Conservation (phyloP, 768 basidiomycete genomes). For the Trametes cubensis region DNA sequence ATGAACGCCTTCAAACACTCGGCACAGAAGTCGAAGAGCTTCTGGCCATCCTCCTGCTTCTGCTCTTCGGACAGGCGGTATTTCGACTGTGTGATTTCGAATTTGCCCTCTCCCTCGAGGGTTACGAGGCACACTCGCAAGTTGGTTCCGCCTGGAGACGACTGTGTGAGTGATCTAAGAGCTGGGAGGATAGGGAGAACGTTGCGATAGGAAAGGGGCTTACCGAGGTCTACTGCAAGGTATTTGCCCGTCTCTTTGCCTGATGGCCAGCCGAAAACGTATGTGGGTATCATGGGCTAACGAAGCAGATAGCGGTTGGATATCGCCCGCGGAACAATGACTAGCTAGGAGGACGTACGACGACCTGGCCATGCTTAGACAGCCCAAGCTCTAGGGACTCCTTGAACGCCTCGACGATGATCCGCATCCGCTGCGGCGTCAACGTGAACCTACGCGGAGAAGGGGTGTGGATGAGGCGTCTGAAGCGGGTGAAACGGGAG, state of each 20-base stretch:
- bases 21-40: conserved; percentile 96
- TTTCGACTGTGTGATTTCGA: conserved; percentile 97
- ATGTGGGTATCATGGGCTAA: conserved; percentile 96
- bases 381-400: conserved; percentile 89
- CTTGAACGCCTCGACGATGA: conserved; percentile 96
- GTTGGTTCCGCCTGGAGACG: conserved; percentile 80
- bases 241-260: conserved; percentile 88
- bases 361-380: conserved; percentile 78
- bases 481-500: background rate
- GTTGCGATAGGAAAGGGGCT: conserved; percentile 31
- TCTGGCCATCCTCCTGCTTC: conserved; percentile 96
- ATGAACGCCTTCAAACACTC: conserved; percentile 91
- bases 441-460: conserved; percentile 65
- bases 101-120: conserved; percentile 90
- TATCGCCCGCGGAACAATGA: background rate
- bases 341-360: conserved; percentile 60
- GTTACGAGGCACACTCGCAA: conserved; percentile 97
- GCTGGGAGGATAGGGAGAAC: too few relatives aligned
- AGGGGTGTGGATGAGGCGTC: background rate
- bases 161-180: background rate
- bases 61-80: conserved; percentile 97
- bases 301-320: background rate
- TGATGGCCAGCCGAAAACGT: conserved; percentile 93
- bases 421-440: conserved; percentile 90
- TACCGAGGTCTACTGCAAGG: conserved; percentile 88